These are phyloP conservation scores for Ulota crispa DNA, from an alignment of 225 moss, liverwort and hornwort species.

Conservation along the genomic window DNA sequence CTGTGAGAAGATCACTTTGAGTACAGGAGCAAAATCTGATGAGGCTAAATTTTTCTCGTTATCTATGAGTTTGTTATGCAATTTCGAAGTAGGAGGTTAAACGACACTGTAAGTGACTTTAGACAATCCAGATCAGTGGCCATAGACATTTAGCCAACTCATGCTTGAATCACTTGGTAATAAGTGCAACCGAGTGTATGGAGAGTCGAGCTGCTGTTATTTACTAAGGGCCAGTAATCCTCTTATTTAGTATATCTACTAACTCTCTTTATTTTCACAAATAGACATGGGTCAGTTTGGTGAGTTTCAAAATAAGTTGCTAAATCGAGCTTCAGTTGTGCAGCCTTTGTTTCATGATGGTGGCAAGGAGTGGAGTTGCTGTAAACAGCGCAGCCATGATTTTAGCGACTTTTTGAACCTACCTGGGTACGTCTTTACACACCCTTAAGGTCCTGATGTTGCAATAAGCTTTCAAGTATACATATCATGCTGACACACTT, in stretches of 20 bases:
- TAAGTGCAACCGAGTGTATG: not conserved
- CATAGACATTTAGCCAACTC: not conserved
- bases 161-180: not conserved
- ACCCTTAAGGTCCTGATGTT: not conserved
- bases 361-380: slow-evolving; percentile 93
- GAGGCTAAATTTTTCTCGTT: not conserved
- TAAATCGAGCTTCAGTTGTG: slow-evolving; percentile 29
- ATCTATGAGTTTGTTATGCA: not conserved
- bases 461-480: not conserved
- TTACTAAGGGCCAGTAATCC: not conserved
- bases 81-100: not conserved
- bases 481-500: not conserved
- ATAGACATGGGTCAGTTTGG: not conserved
- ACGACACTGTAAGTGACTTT: not conserved
- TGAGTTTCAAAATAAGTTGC: slow-evolving; percentile 1
- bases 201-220: not conserved
- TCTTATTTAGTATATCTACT: not conserved
- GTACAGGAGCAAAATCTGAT: not conserved
- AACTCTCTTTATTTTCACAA: not conserved
- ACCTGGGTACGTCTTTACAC: slow-evolving; percentile 66
- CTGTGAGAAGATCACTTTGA: not conserved
- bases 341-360: slow-evolving; percentile 99
- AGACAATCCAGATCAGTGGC: not conserved
- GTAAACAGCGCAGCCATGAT: slow-evolving; percentile 95
- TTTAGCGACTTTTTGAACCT: slow-evolving; percentile 79